These are phyloP conservation scores for Mediolabrus comicus DNA, from an alignment of 108 stramenopile species.

Conservation along the genomic window DNA sequence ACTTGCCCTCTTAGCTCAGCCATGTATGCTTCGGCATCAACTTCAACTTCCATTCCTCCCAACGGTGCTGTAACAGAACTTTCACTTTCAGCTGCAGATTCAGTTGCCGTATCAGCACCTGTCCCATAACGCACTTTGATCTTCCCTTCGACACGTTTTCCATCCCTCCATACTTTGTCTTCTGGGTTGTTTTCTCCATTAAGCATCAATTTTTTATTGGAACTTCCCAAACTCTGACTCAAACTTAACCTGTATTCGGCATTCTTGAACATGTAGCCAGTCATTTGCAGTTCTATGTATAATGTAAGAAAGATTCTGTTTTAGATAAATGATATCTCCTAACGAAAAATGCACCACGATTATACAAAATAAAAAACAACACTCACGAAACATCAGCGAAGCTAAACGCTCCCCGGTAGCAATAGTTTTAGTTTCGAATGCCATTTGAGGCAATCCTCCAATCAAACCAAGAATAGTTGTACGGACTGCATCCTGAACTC, in stretches of 20 bases:
- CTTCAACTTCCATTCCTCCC: conserved; percentile 70
- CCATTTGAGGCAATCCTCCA: conserved; percentile 87
- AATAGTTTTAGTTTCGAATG: conserved; percentile 90
- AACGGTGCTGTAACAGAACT: not conserved
- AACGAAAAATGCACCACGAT: not conserved
- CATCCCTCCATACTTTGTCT: conserved; percentile 40
- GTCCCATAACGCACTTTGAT: conserved; percentile 65
- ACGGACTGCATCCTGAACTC: conserved; percentile 91
- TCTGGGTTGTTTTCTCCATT: conserved; percentile 36
- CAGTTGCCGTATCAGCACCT: not conserved
- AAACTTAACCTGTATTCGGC: conserved; percentile 90
- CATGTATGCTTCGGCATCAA: conserved; percentile 93
- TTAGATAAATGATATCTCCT: too few species aligned
- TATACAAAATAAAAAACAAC: conserved; percentile 43
- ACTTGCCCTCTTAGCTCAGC: conserved; percentile 86
- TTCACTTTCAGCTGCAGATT: conserved; percentile 18
- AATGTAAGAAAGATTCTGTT: not conserved
- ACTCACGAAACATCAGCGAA: conserved; percentile 96
- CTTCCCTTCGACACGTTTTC: conserved; percentile 59
- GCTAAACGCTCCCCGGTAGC: conserved; percentile 88
- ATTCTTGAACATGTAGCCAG: conserved; percentile 98
- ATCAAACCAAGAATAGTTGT: conserved; percentile 88
- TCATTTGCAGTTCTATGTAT: conserved; percentile 93
- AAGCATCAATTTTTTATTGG: conserved; percentile 12
- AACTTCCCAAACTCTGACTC: conserved; percentile 58